phyloP scores from a whole-genome alignment of 2,329 filamentous ascomycete genomes.

The Pseudopithomyces chartarum region DNA sequence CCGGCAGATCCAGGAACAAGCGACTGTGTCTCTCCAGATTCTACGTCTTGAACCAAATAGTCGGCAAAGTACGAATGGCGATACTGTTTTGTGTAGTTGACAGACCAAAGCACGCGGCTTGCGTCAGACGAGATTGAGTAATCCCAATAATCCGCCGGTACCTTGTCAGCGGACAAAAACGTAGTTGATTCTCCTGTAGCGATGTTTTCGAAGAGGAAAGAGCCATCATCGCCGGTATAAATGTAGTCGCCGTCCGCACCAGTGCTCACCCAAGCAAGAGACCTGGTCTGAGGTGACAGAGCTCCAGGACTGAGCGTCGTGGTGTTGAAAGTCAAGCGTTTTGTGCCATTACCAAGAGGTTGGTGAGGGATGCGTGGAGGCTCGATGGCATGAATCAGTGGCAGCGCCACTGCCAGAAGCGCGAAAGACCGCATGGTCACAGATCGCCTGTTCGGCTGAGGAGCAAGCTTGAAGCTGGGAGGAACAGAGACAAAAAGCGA shows the following conservation, averaged over 20 bases:
- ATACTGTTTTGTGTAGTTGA: conserved; percentile 72
- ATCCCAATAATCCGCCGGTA: conserved; percentile 60
- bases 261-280: conserved; percentile 62
- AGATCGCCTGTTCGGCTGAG: not conserved
- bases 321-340: conserved; percentile 65
- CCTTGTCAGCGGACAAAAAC: conserved; percentile 62
- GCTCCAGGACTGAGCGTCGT: conserved; percentile 54
- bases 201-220: conserved; percentile 66
- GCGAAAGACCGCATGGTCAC: conserved; percentile 35
- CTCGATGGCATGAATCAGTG: conserved; percentile 46
- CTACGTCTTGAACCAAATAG: conserved; percentile 67
- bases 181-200: conserved; percentile 61
- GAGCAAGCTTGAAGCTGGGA: not conserved
- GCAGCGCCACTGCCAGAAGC: conserved; percentile 31
- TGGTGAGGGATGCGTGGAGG: conserved; percentile 60
- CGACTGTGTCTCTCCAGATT: conserved; percentile 59
- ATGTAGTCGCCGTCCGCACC: conserved; percentile 68
- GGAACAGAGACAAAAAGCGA: not conserved
- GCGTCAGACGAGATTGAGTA: conserved; percentile 68
- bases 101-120: conserved; percentile 64
- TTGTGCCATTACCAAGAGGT: conserved; percentile 61
- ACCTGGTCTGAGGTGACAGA: conserved; percentile 51
- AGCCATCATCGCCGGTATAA: conserved; percentile 55
- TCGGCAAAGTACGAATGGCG: conserved; percentile 71
- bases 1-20: conserved; percentile 64